Evolutionary conservation across 2,329 filamentous ascomycete genomes (phyloP), one percentile per base, ranked within the genome.

Genomic region (Ophiostoma sp.): DNA sequence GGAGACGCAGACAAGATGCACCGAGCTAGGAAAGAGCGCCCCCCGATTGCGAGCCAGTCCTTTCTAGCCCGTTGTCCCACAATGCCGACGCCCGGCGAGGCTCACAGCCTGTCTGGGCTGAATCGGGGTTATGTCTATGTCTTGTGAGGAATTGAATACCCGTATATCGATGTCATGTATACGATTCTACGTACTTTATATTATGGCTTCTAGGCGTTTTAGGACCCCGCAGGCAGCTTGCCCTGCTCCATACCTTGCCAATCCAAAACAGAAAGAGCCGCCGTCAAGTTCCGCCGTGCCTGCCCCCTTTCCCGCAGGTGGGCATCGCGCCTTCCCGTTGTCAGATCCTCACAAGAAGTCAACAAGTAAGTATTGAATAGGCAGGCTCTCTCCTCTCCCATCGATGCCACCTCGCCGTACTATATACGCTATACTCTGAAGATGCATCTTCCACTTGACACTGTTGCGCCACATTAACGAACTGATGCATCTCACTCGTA

Each of bases 51-150:
- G 52, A 57, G 52, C n/a, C 23, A 27, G 10, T 2, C 23, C 52
- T 17, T 64, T 4, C 31, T 36, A 64, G 11, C 8, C 23, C 31
- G 60, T 11, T n/a, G 31, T 36, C n/a, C 31, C 11, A 36, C 33
- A 48, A 11, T 64, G 31, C 5, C 33, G 60, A 64, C 20, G 33
- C 60, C 60, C 60, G 17, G 60, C 60, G 33, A 64, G 60, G 60
- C 33, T 64, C 33, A 36, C 57, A 62, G 57, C 57, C 57, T 20
- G 31, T 31, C 33, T 64, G 60, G 60, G 60, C 60, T 39, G 60
- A 64, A 20, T 17, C 10, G 15, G 13, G 6, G 39, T 10, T 64
- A 11, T 41, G 13, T 41, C 39, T 36, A 36, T 48, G 17, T 48
- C 31, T 36, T 35, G 60, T 31, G 33, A 33, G 31, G 20, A 35